A percentile compares a stretch with the other conserved stretches of the same genome.
Conservation (phyloP, 1,284 basidiomycete genomes). For the Cutaneotrichosporon dermatis region DNA sequence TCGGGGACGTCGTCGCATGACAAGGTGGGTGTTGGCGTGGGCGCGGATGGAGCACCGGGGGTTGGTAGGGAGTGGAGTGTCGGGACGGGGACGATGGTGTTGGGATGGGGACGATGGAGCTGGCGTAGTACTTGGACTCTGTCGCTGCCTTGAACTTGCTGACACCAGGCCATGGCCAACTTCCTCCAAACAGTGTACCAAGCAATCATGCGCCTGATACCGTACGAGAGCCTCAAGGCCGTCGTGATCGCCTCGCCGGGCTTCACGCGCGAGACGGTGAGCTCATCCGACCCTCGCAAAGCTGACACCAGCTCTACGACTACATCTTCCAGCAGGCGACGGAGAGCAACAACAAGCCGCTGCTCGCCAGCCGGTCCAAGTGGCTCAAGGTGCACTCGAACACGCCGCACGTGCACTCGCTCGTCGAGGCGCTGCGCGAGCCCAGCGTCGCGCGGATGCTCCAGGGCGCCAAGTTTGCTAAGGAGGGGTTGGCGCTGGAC, state of each 20-base stretch:
- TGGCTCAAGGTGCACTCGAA: conserved; percentile 86
- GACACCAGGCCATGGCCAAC: conserved; percentile 59
- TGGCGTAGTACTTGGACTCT: too few relatives aligned
- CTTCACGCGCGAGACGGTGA: conserved; percentile 84
- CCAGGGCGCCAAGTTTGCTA: conserved; percentile 96
- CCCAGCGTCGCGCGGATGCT: conserved; percentile 69
- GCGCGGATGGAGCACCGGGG: neutral
- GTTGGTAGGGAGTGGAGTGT: too few relatives aligned
- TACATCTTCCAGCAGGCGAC: conserved; percentile 78
- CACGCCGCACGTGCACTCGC: conserved; percentile 90
- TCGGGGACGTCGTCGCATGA: conserved; percentile 78
- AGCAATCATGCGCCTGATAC: conserved; percentile 83
- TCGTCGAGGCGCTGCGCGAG: conserved; percentile 90
- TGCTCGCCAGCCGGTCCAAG: conserved; percentile 74
- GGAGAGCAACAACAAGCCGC: conserved; percentile 73
- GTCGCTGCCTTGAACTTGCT: neutral
- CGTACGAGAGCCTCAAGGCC: conserved; percentile 73
- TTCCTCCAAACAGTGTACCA: conserved; percentile 85
- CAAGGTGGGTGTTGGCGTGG: conserved; percentile 52
- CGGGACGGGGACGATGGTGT: neutral
- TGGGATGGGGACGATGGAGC: neutral
- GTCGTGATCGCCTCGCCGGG: conserved; percentile 96
- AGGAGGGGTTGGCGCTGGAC: conserved; percentile 85
- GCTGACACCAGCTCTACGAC: conserved; percentile 57
- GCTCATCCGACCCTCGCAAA: conserved; percentile 8